phyloP scores from a whole-genome alignment of 2,329 filamentous ascomycete genomes.

The Aureobasidium sp. region DNA sequence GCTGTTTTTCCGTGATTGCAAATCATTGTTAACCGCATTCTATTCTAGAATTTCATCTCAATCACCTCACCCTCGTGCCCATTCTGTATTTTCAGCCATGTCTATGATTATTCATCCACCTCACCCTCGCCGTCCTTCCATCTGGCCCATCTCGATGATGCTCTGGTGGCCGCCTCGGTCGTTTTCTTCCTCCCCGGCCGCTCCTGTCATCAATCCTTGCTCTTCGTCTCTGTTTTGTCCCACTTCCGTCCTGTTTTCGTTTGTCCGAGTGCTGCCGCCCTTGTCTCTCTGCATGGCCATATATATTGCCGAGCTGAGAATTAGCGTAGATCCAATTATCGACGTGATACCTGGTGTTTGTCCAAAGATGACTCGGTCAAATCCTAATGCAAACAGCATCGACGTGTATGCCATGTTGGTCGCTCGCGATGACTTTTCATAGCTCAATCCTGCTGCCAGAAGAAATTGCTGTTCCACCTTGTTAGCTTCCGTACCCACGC shows the following conservation, averaged over 20 bases:
- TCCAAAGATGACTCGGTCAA: conserved; percentile 58
- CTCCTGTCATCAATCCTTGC: conserved; percentile 25
- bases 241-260: conserved; percentile 15
- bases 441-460: conserved; percentile 68
- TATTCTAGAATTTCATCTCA: too few species aligned
- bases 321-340: conserved; percentile 55
- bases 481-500: neutral
- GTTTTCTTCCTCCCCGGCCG: neutral
- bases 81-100: too few species aligned
- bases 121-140: neutral
- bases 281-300: conserved; percentile 51
- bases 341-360: conserved; percentile 51
- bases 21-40: neutral
- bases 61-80: too few species aligned
- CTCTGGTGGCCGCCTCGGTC: neutral
- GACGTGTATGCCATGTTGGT: conserved; percentile 64
- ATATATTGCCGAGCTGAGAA: conserved; percentile 59
- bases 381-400: conserved; percentile 61
- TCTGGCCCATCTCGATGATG: neutral
- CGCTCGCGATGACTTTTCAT: conserved; percentile 57
- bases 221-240: conserved; percentile 28
- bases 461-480: conserved; percentile 61
- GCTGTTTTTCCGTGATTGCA: neutral
- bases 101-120: neutral
- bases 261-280: conserved; percentile 21